These are phyloP conservation scores for Stentor roeselii DNA, from an alignment of 73 alveolate species.

Conservation along the genomic window DNA sequence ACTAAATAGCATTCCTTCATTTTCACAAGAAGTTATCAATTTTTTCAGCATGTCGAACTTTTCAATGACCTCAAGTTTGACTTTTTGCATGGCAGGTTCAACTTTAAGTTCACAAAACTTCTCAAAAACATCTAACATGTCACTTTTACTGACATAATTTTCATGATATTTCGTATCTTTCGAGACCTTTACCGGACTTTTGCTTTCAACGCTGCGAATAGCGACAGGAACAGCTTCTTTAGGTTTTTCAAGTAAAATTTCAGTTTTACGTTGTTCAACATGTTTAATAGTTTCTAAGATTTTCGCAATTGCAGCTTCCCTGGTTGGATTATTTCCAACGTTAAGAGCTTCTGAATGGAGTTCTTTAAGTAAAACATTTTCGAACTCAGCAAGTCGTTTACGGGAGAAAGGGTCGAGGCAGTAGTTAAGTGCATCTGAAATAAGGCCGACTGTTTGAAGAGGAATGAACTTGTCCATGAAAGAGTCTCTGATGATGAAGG, in stretches of 20 bases:
- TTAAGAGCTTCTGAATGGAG: background rate
- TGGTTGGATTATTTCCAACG: background rate
- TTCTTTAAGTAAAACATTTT: background rate
- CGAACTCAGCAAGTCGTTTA: slow-evolving; percentile 2
- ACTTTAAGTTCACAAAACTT: background rate
- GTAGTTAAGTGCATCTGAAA: background rate
- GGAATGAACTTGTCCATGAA: slow-evolving; percentile 11
- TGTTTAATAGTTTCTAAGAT: background rate
- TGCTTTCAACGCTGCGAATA: background rate
- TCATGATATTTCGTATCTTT: background rate
- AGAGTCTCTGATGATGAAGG: background rate
- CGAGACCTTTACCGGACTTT: background rate
- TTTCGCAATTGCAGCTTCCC: background rate
- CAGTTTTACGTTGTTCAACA: slow-evolving; percentile 4
- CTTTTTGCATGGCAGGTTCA: background rate
- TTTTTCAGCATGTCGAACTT: slow-evolving; percentile 7
- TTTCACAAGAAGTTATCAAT: background rate
- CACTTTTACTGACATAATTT: background rate
- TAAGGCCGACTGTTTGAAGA: background rate
- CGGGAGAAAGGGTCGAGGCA: background rate
- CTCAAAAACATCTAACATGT: background rate
- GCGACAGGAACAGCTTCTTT: background rate
- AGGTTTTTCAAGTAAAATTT: background rate
- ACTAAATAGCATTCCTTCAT: background rate
- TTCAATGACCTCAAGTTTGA: background rate